Conservation (phyloP, 257 asterid species). For the Cynanchum wilfordii region DNA sequence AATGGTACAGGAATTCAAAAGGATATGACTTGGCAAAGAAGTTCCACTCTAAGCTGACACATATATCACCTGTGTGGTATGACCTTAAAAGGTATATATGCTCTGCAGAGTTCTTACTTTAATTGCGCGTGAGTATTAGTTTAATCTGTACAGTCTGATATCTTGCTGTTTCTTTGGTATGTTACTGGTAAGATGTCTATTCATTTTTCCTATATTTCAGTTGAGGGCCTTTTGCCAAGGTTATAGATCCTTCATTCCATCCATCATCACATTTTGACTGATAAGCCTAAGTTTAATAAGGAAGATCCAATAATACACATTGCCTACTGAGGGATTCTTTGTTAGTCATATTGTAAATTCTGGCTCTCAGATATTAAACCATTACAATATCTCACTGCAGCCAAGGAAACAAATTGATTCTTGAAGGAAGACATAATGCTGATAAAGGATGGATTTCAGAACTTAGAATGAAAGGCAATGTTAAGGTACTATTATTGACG, state of each 20-base stretch:
- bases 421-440: constrained; percentile 93
- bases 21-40: constrained; percentile 87
- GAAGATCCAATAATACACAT: not conserved
- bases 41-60: constrained; percentile 70
- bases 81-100: constrained; percentile 66
- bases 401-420: constrained; percentile 57
- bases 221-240: not conserved
- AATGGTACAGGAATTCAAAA: constrained; percentile 73
- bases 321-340: not conserved
- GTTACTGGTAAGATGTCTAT: not conserved
- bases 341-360: not conserved
- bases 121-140: not conserved
- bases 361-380: not conserved
- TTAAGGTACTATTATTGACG: constrained; percentile 46
- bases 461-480: constrained; percentile 48
- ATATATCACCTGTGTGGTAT: constrained; percentile 95
- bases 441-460: constrained; percentile 80
- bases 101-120: not conserved
- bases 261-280: not conserved
- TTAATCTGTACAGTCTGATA: not conserved
- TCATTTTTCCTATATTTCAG: not conserved
- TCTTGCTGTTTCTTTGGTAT: not conserved
- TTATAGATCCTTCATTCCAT: not conserved
- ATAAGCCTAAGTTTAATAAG: not conserved
- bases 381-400: constrained; percentile 37